Evolutionary conservation across 805 yeast species (phyloP), one percentile per base, ranked within the genome.

Genomic region (Metschnikowia shivogae): DNA sequence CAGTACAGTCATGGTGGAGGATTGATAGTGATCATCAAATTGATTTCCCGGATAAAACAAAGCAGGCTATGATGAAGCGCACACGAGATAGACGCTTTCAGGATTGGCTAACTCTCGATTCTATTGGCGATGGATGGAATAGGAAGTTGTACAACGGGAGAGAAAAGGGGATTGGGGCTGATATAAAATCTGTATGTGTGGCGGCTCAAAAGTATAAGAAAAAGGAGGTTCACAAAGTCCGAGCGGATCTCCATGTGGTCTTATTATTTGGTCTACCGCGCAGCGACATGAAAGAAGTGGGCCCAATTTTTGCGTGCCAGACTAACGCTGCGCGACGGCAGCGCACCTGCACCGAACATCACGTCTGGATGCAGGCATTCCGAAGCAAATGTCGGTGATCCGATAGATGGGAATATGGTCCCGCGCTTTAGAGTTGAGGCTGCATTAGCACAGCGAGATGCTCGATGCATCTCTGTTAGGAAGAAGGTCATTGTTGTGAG

Each of bases 201-300:
- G 32, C 28, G 40, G 13, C 20, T 11, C n/a, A 30, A 9, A 13
- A 20, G 28, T 12, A 28, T 11, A 20, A 29, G 27, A 30, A 29
- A 17, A 29, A n/a, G 17, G 17, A 29, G n/a, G 34, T 30, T 12
- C 14, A 17, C 28, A 1, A 12, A 5, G 26, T 20, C 35, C 30
- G 36, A 31, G 35, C 42, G 42, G 42, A 39, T 31, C 29, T 39
- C 42, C 42, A 39, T 31, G 17, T 28, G 24, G 41, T 38, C 31
- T 39, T 39, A 31, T 31, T 35, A 9, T 13, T 31, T 30, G 13
- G 34, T 39, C 27, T n/a, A 26, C 40, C 34, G 28, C 34, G 40
- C 39, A 27, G 39, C n/a, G 28, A 29, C 20, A 20, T 28, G 36
- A 31, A 31, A 10, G 11, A 29, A 30, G 36, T 24, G 22, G 42